Conservation (phyloP, 179 eudicot genomes). For the Patellifolia procumbens region DNA sequence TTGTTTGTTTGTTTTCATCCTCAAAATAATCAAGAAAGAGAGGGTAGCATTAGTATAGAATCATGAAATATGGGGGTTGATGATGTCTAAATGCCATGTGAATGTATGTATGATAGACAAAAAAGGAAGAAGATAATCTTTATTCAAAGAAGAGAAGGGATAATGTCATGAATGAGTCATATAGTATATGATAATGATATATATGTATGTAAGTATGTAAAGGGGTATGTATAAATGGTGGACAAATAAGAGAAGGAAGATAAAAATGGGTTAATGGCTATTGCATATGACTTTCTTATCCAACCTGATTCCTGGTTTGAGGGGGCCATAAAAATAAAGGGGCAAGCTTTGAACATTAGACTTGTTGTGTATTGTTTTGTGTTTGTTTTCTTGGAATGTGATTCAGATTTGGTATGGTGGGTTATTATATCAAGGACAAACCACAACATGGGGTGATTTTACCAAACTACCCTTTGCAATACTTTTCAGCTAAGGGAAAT, state of each 20-base stretch:
- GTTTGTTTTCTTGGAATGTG: not conserved
- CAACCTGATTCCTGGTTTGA: constrained; percentile 4
- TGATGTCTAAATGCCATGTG: too few species aligned
- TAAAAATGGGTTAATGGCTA: not conserved
- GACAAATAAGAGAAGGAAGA: not conserved
- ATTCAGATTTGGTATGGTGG: not conserved
- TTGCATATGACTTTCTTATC: not conserved
- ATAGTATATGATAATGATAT: too few species aligned
- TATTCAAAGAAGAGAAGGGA: too few species aligned
- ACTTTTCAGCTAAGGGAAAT: not conserved
- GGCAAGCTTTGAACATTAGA: not conserved
- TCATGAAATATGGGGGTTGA: too few species aligned
- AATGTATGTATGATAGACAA: not conserved
- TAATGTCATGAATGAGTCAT: too few species aligned
- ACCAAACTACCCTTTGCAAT: not conserved
- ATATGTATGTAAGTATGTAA: not conserved
- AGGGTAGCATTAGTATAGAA: too few species aligned
- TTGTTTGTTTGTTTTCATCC: not conserved
- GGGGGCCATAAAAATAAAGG: not conserved
- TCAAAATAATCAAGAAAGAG: too few species aligned
- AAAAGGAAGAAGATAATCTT: too few species aligned
- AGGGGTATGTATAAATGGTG: not conserved
- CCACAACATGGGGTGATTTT: not conserved
- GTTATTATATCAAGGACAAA: not conserved
- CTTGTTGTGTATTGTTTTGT: not conserved